phyloP scores from a whole-genome alignment of 169 alveolate species.

The Eimeria maxima region DNA sequence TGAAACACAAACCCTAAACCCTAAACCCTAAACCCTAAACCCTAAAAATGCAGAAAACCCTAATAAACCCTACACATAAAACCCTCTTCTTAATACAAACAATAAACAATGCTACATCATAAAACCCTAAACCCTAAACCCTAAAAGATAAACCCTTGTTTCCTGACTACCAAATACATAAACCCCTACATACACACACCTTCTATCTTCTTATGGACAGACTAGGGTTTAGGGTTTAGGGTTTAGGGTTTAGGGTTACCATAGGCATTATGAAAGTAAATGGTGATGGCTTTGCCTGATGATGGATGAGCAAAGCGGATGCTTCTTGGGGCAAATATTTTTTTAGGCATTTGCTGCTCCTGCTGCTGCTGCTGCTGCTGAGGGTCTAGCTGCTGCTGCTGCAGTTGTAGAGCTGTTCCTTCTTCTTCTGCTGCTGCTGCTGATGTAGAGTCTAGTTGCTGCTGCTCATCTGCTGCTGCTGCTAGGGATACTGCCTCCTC shows the following conservation, averaged over 20 bases:
- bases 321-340: conserved; percentile 64
- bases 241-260: conserved; percentile 47
- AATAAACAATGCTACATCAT: no score
- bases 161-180: no score
- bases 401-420: no score
- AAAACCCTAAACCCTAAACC: background rate
- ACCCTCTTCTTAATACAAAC: no score
- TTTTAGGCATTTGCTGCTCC: no score
- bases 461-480: background rate
- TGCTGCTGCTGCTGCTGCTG: no score
- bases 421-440: no score
- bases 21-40: conserved; percentile 34
- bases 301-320: conserved; percentile 39
- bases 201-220: background rate
- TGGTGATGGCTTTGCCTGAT: background rate
- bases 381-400: no score
- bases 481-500: background rate
- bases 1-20: background rate
- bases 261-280: conserved; percentile 74
- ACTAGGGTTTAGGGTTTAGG: conserved; percentile 2
- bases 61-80: background rate
- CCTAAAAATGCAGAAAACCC: no score
- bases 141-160: background rate
- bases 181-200: no score
- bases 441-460: no score